These are phyloP conservation scores for Xylariaceae sp. DNA, from an alignment of 2,329 filamentous ascomycete species.

Conservation along the genomic window DNA sequence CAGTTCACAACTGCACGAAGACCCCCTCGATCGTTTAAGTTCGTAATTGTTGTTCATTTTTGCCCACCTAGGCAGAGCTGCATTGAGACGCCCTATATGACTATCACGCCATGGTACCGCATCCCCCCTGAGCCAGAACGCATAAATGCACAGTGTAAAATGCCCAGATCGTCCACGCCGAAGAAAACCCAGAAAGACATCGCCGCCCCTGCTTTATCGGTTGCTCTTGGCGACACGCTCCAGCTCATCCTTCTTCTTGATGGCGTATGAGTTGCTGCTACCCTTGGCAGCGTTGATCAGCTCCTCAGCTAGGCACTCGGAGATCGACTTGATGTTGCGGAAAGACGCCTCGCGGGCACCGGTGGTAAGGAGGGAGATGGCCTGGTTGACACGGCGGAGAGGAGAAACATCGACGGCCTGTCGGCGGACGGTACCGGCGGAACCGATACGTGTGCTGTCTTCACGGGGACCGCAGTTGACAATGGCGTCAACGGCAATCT, in stretches of 20 bases:
- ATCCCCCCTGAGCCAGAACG: slow-evolving; percentile 42
- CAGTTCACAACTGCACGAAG: slow-evolving; percentile 13
- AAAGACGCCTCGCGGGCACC: slow-evolving; percentile 98
- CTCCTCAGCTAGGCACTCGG: slow-evolving; percentile 99
- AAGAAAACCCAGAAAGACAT: slow-evolving; percentile 38
- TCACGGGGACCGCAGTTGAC: slow-evolving; percentile 99
- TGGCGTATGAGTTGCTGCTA: slow-evolving; percentile 99
- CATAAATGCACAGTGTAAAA: slow-evolving; percentile 42
- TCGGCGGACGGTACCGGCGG: slow-evolving; percentile 98
- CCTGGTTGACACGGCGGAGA: slow-evolving; percentile 99
- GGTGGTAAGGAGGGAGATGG: slow-evolving; percentile 97
- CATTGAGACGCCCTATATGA: slow-evolving; percentile 40
- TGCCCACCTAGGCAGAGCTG: slow-evolving; percentile 36
- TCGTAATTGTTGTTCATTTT: slow-evolving; percentile 37
- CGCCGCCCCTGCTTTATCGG: slow-evolving; percentile 69
- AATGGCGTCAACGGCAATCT: slow-evolving; percentile 98
- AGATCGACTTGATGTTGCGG: slow-evolving; percentile 99
- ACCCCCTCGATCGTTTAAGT: slow-evolving; percentile 13
- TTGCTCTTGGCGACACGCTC: slow-evolving; percentile 99
- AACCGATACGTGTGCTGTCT: slow-evolving; percentile 99
- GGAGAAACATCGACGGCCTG: slow-evolving; percentile 99
- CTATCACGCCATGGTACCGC: slow-evolving; percentile 42
- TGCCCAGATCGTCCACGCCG: slow-evolving; percentile 40
- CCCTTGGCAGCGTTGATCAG: slow-evolving; percentile 99
- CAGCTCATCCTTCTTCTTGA: slow-evolving; percentile 99